Percentiles rank a stretch among this genome's conserved stretches.
These are phyloP conservation scores for Perkinsus chesapeaki DNA, from an alignment of 169 alveolate genomes.

Conservation along the genomic window DNA sequence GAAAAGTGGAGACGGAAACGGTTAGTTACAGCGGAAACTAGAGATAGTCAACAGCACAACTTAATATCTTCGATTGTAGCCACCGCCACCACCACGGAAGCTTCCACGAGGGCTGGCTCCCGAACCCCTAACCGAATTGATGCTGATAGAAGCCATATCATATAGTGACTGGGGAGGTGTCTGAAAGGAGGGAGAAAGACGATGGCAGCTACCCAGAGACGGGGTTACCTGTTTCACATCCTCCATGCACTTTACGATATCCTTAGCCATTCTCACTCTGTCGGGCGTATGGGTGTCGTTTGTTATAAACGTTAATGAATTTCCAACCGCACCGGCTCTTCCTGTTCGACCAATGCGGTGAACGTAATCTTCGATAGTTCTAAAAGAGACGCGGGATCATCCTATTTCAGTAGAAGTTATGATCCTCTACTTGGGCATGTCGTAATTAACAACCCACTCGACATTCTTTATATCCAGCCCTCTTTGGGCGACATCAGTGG, in stretches of 20 bases:
- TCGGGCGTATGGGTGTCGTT: conserved; percentile 58
- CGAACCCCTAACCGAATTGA: background rate
- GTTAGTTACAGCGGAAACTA: background rate
- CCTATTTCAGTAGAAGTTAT: too few species aligned
- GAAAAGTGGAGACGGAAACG: background rate
- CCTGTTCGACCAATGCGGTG: conserved; percentile 92
- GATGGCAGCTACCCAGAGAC: conserved; percentile 10
- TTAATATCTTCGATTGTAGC: background rate
- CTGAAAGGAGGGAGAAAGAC: background rate
- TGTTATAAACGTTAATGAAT: conserved; percentile 48
- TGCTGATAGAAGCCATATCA: background rate
- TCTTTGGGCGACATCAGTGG: conserved; percentile 97
- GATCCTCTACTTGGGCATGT: conserved; percentile 89
- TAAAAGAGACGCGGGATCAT: conserved; percentile 6
- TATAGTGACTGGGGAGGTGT: background rate
- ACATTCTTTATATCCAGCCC: conserved; percentile 91
- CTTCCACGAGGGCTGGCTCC: background rate
- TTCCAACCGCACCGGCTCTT: conserved; percentile 83
- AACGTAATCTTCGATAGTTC: conserved; percentile 84
- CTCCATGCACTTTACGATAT: conserved; percentile 71
- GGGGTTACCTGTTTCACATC: conserved; percentile 77
- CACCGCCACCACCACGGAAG: background rate
- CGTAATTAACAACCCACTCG: conserved; percentile 90
- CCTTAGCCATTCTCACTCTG: conserved; percentile 74
- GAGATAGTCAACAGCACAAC: too few species aligned